These are phyloP conservation scores for Suhomyces bolitotheri DNA, from an alignment of 1,139 yeast genomes.

Conservation along the genomic window DNA sequence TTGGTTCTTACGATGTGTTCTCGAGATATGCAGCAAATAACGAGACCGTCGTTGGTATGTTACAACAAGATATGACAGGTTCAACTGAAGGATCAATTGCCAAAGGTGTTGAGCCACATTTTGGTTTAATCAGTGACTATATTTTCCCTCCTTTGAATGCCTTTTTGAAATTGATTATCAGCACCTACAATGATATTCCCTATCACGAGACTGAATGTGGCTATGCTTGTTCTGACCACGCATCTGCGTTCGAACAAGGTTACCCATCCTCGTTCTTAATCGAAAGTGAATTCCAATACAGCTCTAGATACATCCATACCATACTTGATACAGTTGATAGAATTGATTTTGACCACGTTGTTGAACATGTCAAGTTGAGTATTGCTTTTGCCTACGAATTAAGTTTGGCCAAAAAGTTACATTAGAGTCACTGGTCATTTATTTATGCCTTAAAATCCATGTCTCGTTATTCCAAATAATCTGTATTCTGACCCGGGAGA, in stretches of 20 bases:
- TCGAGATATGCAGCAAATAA: constrained; percentile 48
- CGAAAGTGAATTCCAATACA: constrained; percentile 66
- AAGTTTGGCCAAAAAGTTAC: constrained; percentile 25
- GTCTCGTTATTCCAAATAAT: constrained; percentile 7
- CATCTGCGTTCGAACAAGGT: constrained; percentile 80
- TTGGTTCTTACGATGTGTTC: constrained; percentile 84
- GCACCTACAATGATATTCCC: constrained; percentile 63
- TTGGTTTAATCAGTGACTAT: constrained; percentile 80
- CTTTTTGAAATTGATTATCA: constrained; percentile 62
- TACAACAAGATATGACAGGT: constrained; percentile 97
- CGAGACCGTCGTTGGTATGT: constrained; percentile 70
- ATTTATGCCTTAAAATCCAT: too few relatives aligned
- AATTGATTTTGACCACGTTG: constrained; percentile 46
- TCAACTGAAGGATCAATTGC: constrained; percentile 59
- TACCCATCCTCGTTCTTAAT: constrained; percentile 81
- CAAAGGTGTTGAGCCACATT: constrained; percentile 62
- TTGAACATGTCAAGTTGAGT: constrained; percentile 73
- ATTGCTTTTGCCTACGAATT: constrained; percentile 72
- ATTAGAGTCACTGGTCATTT: constrained; percentile 1
- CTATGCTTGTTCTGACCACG: constrained; percentile 92
- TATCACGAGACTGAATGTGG: constrained; percentile 80
- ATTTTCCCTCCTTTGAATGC: constrained; percentile 59
- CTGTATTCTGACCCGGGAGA: constrained; percentile 18
- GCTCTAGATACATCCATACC: constrained; percentile 73
- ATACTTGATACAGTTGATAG: constrained; percentile 79